Percentiles rank a stretch among this genome's conserved stretches.
Conservation (phyloP, 805 yeast species). For the Torulaspora maleeae region DNA sequence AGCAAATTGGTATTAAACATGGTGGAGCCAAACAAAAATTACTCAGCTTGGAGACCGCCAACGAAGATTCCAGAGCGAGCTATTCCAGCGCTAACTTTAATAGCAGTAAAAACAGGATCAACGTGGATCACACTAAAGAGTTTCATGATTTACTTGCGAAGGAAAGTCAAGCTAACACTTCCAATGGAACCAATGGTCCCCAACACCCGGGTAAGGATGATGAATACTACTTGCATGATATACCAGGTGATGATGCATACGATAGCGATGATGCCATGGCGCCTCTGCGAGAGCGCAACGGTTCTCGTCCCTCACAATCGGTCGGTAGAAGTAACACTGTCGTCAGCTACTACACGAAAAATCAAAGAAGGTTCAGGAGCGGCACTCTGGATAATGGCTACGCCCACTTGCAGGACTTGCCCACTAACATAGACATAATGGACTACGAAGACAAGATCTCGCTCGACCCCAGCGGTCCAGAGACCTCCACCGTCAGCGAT, state of each 20-base stretch:
- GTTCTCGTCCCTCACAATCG: neutral
- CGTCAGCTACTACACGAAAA: slow-evolving; percentile 34
- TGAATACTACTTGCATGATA: slow-evolving; percentile 25
- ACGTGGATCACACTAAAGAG: slow-evolving; percentile 33
- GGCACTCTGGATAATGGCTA: slow-evolving; percentile 28
- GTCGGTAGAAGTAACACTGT: slow-evolving; percentile 30
- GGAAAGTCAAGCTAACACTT: slow-evolving; percentile 7
- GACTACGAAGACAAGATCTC: slow-evolving; percentile 15
- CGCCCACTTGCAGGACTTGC: slow-evolving; percentile 19
- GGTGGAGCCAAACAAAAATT: slow-evolving; percentile 36
- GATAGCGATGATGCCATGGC: slow-evolving; percentile 35
- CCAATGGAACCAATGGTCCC: slow-evolving; percentile 1
- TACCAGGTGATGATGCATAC: slow-evolving; percentile 39
- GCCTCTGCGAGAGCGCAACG: slow-evolving; percentile 27
- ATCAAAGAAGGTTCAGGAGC: slow-evolving; percentile 25
- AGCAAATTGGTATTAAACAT: slow-evolving; percentile 37
- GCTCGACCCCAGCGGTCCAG: neutral
- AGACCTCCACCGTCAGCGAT: slow-evolving; percentile 8
- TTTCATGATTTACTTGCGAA: slow-evolving; percentile 31
- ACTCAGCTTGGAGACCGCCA: slow-evolving; percentile 32
- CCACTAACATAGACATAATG: slow-evolving; percentile 19
- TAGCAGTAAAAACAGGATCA: slow-evolving; percentile 9
- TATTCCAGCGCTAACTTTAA: slow-evolving; percentile 1
- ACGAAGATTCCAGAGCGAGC: slow-evolving; percentile 21
- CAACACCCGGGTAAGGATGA: slow-evolving; percentile 6